These are phyloP conservation scores for Boletus sp. DNA, from an alignment of 768 basidiomycete species.

Conservation along the genomic window DNA sequence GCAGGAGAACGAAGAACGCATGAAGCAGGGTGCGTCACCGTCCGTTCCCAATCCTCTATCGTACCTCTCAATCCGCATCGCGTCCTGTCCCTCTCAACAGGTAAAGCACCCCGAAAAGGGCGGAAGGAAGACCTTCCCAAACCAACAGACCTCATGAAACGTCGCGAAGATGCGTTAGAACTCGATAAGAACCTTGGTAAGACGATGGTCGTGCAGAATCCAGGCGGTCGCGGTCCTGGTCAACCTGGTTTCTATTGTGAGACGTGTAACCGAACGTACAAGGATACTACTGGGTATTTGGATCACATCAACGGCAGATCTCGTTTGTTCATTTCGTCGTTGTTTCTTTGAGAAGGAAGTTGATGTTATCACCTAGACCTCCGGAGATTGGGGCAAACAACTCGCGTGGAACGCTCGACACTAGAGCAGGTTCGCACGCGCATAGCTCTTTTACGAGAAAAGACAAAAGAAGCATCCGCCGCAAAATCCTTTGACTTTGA, in stretches of 20 bases:
- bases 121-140: constrained; percentile 78
- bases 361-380: constrained; percentile 58
- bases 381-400: constrained; percentile 92
- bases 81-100: constrained; percentile 37
- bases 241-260: constrained; percentile 96
- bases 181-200: constrained; percentile 95
- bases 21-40: constrained; percentile 70
- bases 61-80: neutral
- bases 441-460: constrained; percentile 84
- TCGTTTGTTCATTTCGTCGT: constrained; percentile 56
- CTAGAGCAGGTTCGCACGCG: constrained; percentile 89
- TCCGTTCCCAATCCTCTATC: neutral
- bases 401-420: constrained; percentile 85
- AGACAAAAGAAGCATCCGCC: constrained; percentile 76
- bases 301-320: constrained; percentile 94
- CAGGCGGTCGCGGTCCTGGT: constrained; percentile 79
- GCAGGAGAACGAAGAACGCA: constrained; percentile 79
- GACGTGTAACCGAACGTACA: constrained; percentile 85
- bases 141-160: constrained; percentile 91
- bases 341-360: neutral
- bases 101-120: constrained; percentile 76
- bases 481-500: constrained; percentile 97
- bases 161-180: constrained; percentile 78
- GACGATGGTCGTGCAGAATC: constrained; percentile 90
- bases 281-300: constrained; percentile 90